Conservation (phyloP, 106 monocot species). For the Posidonia australis region DNA sequence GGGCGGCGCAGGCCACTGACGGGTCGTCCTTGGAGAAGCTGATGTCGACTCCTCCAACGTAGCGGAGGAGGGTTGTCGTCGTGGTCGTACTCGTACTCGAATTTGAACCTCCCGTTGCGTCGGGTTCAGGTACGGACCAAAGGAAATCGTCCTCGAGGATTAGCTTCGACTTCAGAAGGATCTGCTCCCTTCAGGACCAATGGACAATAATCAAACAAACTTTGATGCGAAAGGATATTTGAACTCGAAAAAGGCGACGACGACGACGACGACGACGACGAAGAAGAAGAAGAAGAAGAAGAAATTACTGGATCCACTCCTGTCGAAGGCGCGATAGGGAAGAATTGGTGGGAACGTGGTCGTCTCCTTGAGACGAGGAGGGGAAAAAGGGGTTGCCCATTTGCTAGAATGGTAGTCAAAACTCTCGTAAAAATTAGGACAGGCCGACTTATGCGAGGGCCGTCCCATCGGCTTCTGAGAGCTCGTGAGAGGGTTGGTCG, state of each 20-base stretch:
- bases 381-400: too few species aligned
- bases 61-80: conserved; percentile 20
- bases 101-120: too few species aligned
- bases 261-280: too few species aligned
- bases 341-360: neutral
- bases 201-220: neutral
- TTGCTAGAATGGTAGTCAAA: too few species aligned
- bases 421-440: too few species aligned
- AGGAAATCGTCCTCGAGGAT: conserved; percentile 60
- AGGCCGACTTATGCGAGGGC: too few species aligned
- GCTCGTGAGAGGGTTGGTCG: too few species aligned
- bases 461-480: too few species aligned
- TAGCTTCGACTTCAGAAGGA: conserved; percentile 45
- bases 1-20: conserved; percentile 58
- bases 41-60: conserved; percentile 78
- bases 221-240: neutral
- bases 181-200: conserved; percentile 37
- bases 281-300: too few species aligned
- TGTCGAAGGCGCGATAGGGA: neutral
- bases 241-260: neutral
- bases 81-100: neutral
- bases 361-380: too few species aligned
- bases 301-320: neutral
- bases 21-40: conserved; percentile 75
- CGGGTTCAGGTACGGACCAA: conserved; percentile 24